Percentiles rank a stretch among this genome's conserved stretches.
Evolutionary conservation across 2,329 filamentous ascomycete species (phyloP).

Genomic region (Exserohilum turcica): DNA sequence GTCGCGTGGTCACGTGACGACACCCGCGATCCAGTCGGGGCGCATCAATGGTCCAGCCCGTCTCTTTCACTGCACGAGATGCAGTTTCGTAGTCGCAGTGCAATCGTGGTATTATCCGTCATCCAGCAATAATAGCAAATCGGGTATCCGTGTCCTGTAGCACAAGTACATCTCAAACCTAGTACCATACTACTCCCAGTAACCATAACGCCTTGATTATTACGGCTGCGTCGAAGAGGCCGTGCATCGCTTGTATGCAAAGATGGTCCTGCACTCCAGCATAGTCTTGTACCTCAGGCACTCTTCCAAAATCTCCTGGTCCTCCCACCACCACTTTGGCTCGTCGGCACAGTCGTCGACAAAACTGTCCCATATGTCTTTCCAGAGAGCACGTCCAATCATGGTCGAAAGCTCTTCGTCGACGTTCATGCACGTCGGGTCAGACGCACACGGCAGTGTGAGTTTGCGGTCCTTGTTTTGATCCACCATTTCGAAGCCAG

Average conservation of each 20-base stretch:
- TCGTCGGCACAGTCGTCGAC: conserved; percentile 39
- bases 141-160: conserved; percentile 14
- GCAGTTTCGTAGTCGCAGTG: neutral
- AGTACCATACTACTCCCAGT: neutral
- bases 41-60: neutral
- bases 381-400: conserved; percentile 46
- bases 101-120: conserved; percentile 1
- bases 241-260: conserved; percentile 39
- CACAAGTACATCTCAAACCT: conserved; percentile 2
- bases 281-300: conserved; percentile 43
- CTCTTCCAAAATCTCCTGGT: conserved; percentile 44
- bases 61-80: neutral
- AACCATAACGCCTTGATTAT: neutral
- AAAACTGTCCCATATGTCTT: conserved; percentile 46
- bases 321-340: conserved; percentile 48
- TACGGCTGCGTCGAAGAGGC: neutral
- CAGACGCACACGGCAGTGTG: conserved; percentile 40
- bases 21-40: neutral
- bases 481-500: conserved; percentile 51
- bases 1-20: conserved; percentile 9
- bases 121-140: conserved; percentile 8
- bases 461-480: conserved; percentile 30
- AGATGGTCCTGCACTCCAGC: conserved; percentile 46
- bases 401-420: conserved; percentile 41
- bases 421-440: conserved; percentile 23